Base-by-base conservation (phyloP, 371 early-diverging fungal genomes). In the Circinella umbellata region DNA sequence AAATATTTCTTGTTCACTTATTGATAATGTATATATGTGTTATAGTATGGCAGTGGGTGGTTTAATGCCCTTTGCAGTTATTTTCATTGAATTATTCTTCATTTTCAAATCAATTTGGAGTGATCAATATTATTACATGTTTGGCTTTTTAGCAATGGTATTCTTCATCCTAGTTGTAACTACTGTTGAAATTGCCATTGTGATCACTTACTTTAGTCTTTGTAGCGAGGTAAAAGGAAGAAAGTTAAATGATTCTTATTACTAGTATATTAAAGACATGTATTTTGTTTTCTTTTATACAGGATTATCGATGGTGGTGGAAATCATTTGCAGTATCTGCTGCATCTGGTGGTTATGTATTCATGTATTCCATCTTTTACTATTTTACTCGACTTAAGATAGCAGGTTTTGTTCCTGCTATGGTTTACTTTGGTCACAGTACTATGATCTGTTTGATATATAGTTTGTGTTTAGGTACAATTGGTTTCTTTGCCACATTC, bases 121-220 rank as follows among this genome's bases (percentile, higher is more conserved):
- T 39, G 70, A 74, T 17, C 70, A 67, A 71, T 81, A 94, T 64
- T 96, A 96, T 70, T 88, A 95, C 63, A 73, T 73, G 62, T 94
- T 94, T 86, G 95, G 96, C 5, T 95, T 96, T 86, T 76, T 96
- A 63, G 88, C 91, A 75, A 42, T 69, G 1, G 69, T 63, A 20
- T 93, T 94, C 70, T 65, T 88, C 27, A 92, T 96, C 63, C 77
- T 95, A 68, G 80, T 91, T 27, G 64, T 95, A 46, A 96, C 96
- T 1, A 93, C 94, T 36, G 86, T 91, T 27, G 92, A 95, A 76
- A 93, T 96, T 53, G 87, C 96, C n/a, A 87, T 97, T 62, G 80
- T 97, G 69, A 81, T 96, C 76, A 89, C 89, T n/a, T 97, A 97
- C 81, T 94, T 97, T 87, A 92, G 91, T 60, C 79, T 97, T 55